These are phyloP conservation scores for Bertia moriformis DNA, from an alignment of 2,329 filamentous ascomycete species.

Conservation along the genomic window DNA sequence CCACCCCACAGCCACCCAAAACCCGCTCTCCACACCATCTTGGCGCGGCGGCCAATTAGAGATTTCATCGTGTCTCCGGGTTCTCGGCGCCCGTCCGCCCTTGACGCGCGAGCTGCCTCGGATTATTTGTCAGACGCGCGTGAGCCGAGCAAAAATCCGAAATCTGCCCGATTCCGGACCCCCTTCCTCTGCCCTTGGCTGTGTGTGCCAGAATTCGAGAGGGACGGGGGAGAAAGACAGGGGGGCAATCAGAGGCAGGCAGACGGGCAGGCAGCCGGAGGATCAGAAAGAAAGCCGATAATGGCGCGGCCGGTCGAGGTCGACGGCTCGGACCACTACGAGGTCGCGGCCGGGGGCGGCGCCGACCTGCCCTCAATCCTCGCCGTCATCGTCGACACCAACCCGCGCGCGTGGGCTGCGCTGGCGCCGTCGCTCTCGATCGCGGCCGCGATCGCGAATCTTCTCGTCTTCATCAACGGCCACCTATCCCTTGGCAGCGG, in stretches of 20 bases:
- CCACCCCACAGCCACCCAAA: no score
- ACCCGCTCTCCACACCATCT: no score
- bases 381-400: slow-evolving; percentile 85
- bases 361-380: slow-evolving; percentile 65
- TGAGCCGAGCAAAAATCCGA: no score
- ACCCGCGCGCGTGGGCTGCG: slow-evolving; percentile 83
- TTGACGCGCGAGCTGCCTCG: no score
- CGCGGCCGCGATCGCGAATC: slow-evolving; percentile 68
- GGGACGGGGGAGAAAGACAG: slow-evolving; percentile 2
- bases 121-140: no score
- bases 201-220: slow-evolving; percentile 3
- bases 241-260: no score
- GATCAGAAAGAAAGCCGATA: background rate
- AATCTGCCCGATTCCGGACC: no score
- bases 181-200: no score
- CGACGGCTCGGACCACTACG: slow-evolving; percentile 47
- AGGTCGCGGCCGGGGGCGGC: slow-evolving; percentile 26
- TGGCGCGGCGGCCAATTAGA: no score
- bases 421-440: slow-evolving; percentile 55
- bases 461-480: slow-evolving; percentile 92
- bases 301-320: slow-evolving; percentile 9
- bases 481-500: slow-evolving; percentile 87
- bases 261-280: no score
- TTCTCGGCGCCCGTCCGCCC: no score
- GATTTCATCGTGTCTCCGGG: no score